phyloP scores from a whole-genome alignment of 2,329 filamentous ascomycete genomes.

The Fusarium pilosicola region DNA sequence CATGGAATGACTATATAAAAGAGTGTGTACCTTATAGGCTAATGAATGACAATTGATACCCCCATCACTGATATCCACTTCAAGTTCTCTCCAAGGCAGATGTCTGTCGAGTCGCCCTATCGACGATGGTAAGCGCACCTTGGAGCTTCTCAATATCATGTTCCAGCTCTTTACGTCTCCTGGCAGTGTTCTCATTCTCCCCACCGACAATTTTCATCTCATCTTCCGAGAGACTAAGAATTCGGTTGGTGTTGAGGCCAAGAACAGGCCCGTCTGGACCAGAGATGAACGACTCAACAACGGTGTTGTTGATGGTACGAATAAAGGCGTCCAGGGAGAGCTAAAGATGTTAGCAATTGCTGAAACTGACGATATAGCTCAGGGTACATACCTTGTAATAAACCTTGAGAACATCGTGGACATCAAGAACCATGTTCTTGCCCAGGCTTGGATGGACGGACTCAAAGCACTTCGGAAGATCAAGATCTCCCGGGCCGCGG shows the following conservation, averaged over 20 bases:
- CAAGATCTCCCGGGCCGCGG: neutral
- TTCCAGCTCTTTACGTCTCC: conserved; percentile 22
- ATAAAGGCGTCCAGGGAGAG: conserved; percentile 45
- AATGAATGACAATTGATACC: neutral
- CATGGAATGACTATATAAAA: neutral
- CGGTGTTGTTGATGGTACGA: conserved; percentile 21
- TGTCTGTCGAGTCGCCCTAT: conserved; percentile 24
- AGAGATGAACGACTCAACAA: conserved; percentile 28
- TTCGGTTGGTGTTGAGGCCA: conserved; percentile 13
- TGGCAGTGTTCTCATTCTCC: conserved; percentile 30
- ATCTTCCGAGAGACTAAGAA: conserved; percentile 22
- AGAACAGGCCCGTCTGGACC: conserved; percentile 30
- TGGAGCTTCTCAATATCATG: conserved; percentile 35
- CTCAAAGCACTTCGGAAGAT: neutral
- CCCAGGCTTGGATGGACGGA: conserved; percentile 11
- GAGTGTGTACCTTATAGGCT: neutral
- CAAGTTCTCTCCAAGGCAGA: conserved; percentile 1
- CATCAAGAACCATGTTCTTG: conserved; percentile 47
- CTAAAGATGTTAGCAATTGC: conserved; percentile 24
- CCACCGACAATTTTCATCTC: conserved; percentile 16
- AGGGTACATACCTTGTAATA: conserved; percentile 49
- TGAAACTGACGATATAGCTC: too few species aligned
- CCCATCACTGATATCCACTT: neutral
- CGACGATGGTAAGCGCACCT: conserved; percentile 28
- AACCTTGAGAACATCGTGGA: conserved; percentile 51